Evolutionary conservation across 495 filamentous ascomycete genomes (phyloP).

Genomic region (Alectoria sarmentosa): DNA sequence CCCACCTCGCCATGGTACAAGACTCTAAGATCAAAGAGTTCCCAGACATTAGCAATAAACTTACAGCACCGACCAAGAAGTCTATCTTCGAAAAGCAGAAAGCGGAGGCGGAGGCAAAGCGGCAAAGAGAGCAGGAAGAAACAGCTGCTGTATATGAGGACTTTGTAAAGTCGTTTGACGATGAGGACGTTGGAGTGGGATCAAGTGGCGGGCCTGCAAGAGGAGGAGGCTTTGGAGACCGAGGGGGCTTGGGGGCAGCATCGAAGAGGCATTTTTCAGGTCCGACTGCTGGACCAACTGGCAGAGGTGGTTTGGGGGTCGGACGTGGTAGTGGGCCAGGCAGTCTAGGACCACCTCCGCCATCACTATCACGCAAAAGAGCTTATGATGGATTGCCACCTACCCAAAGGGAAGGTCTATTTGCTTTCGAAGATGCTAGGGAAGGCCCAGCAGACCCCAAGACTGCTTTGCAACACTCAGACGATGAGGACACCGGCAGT

Average conservation of each 20-base stretch:
- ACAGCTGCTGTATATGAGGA: conserved; percentile 85
- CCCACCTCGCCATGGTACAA: conserved; percentile 33
- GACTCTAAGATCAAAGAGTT: conserved; percentile 53
- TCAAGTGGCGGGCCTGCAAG: conserved; percentile 13
- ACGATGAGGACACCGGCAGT: conserved; percentile 43
- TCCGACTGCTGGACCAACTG: conserved; percentile 34
- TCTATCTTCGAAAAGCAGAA: conserved; percentile 90
- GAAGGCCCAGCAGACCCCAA: conserved; percentile 34
- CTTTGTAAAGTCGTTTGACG: conserved; percentile 84
- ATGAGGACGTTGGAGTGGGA: conserved; percentile 41
- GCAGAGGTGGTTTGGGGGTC: conserved; percentile 32
- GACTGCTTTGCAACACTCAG: conserved; percentile 43
- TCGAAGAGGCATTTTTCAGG: conserved; percentile 51
- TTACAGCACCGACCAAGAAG: conserved; percentile 76
- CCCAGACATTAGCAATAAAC: conserved; percentile 76
- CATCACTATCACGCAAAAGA: conserved; percentile 45
- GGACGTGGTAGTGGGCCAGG: conserved; percentile 59
- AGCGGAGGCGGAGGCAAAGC: conserved; percentile 89
- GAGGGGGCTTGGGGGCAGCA: conserved; percentile 38
- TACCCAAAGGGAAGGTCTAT: conserved; percentile 39
- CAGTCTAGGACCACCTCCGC: conserved; percentile 59
- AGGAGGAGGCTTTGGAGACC: conserved; percentile 31
- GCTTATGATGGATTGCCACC: conserved; percentile 44
- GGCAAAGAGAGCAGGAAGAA: conserved; percentile 77
- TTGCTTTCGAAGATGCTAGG: conserved; percentile 51